phyloP scores from a whole-genome alignment of 1,284 basidiomycete species.

The Ceratobasidium sp. region DNA sequence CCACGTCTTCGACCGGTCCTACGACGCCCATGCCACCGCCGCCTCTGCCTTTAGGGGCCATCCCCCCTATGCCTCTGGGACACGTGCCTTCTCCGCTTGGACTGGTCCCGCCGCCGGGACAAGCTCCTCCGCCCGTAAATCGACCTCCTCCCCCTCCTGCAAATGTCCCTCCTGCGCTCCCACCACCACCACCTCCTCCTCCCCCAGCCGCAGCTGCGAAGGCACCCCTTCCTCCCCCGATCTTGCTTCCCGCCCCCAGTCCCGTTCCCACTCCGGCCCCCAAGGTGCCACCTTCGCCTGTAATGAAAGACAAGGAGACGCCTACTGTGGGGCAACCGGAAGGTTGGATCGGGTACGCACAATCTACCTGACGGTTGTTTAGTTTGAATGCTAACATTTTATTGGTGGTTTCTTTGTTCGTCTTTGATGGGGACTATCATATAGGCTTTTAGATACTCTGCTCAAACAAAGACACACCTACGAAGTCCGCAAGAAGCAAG shows the following conservation, averaged over 20 bases:
- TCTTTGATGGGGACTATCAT: neutral
- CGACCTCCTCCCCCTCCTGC: neutral
- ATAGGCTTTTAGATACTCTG: neutral
- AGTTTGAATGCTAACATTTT: neutral
- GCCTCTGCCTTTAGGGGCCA: neutral
- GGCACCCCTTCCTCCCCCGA: neutral
- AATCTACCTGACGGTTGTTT: neutral
- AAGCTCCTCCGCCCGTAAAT: neutral
- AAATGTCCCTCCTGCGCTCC: neutral
- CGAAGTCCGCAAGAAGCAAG: neutral
- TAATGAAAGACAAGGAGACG: neutral
- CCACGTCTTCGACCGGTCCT: neutral
- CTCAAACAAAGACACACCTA: neutral
- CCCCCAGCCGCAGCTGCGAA: neutral
- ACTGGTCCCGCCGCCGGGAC: neutral
- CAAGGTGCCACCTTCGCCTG: neutral
- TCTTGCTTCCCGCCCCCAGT: neutral
- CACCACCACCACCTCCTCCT: neutral
- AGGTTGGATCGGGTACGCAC: conserved; percentile 17
- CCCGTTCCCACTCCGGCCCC: neutral
- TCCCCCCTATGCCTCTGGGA: neutral
- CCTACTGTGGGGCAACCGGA: neutral
- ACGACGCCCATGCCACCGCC: conserved; percentile 2
- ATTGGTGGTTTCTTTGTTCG: neutral
- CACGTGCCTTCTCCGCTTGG: conserved; percentile 8